phyloP scores from a whole-genome alignment of 2,329 filamentous ascomycete species.

The Sporothrix phasma region DNA sequence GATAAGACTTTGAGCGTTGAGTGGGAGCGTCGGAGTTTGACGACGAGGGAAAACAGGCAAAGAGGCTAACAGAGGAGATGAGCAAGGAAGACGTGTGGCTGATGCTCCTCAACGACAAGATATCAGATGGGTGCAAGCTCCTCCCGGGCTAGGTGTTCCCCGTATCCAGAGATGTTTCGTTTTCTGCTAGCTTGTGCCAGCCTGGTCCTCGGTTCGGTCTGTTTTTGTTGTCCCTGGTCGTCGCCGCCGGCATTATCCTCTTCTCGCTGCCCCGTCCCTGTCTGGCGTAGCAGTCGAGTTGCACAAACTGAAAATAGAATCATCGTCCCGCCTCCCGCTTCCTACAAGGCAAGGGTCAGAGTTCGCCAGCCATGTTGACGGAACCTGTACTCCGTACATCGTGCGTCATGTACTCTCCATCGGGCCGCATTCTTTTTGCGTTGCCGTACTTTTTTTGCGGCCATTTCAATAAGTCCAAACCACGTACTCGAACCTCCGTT shows the following conservation, averaged over 20 bases:
- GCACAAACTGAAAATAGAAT: constrained; percentile 4
- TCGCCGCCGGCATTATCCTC: neutral
- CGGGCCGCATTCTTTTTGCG: neutral
- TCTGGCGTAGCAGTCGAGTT: neutral
- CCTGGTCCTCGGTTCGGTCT: neutral
- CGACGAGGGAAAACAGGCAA: neutral
- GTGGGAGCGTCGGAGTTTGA: neutral
- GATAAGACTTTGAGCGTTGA: neutral
- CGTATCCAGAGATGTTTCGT: neutral
- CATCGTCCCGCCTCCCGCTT: neutral
- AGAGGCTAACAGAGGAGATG: neutral
- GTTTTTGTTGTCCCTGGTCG: neutral
- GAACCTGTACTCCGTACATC: neutral
- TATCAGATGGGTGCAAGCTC: neutral
- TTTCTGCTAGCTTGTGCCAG: neutral
- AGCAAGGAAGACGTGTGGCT: neutral
- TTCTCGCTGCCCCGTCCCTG: neutral
- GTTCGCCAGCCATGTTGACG: neutral
- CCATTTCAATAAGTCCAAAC: neutral
- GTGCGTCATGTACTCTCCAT: too few species aligned
- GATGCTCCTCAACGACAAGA: neutral
- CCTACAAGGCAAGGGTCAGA: neutral
- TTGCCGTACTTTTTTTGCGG: neutral
- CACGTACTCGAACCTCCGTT: neutral
- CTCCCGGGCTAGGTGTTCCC: neutral